Evolutionary conservation across 805 yeast species (phyloP).

Genomic region (Teunomyces stri): DNA sequence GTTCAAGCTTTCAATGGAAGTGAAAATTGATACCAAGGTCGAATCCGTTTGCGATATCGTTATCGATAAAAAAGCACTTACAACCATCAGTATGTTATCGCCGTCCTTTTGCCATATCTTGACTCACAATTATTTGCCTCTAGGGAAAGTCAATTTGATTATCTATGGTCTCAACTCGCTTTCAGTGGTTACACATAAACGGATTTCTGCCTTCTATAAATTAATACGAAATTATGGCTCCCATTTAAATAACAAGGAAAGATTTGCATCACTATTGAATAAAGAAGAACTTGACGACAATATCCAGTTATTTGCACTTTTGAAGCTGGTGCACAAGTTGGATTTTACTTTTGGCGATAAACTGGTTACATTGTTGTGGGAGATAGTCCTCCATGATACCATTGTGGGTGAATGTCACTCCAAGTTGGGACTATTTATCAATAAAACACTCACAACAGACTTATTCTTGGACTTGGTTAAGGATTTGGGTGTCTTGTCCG

Average conservation of each 20-base stretch:
- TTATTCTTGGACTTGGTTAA: slow-evolving; percentile 20
- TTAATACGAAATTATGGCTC: slow-evolving; percentile 17
- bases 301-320: slow-evolving; percentile 14
- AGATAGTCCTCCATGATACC: slow-evolving; percentile 18
- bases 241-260: slow-evolving; percentile 12
- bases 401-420: slow-evolving; percentile 25
- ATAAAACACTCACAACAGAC: background rate
- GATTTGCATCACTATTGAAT: slow-evolving; percentile 8
- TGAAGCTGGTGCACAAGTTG: slow-evolving; percentile 21
- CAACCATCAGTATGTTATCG: slow-evolving; percentile 20
- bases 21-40: slow-evolving; percentile 13
- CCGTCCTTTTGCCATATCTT: slow-evolving; percentile 19
- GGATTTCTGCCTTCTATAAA: slow-evolving; percentile 20
- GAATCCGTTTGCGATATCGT: slow-evolving; percentile 8
- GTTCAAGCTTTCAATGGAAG: slow-evolving; percentile 17
- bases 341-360: slow-evolving; percentile 12
- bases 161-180: slow-evolving; percentile 33
- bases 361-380: slow-evolving; percentile 20
- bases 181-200: slow-evolving; percentile 20
- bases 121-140: slow-evolving; percentile 22
- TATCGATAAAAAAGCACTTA: background rate
- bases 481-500: slow-evolving; percentile 7
- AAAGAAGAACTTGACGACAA: slow-evolving; percentile 15
- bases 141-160: slow-evolving; percentile 24
- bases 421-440: slow-evolving; percentile 10